phyloP scores from a whole-genome alignment of 352 stramenopile species.

The Sclerospora graminicola region DNA sequence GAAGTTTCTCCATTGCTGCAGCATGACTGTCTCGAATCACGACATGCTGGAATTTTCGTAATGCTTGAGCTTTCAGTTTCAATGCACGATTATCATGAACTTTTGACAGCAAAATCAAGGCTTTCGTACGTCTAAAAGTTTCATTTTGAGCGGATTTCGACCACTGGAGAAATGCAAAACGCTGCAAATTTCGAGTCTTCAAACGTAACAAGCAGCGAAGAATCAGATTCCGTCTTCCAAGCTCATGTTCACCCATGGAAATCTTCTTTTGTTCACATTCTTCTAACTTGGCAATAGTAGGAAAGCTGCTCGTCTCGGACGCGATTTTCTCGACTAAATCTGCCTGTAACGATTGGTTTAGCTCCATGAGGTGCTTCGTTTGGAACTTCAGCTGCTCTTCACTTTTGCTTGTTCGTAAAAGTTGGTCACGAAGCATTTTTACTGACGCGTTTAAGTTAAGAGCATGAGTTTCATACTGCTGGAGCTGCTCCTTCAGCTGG shows the following conservation, averaged over 20 bases:
- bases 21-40: no score
- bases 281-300: slow-evolving; percentile 53
- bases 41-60: slow-evolving; percentile 17
- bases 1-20: no score
- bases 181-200: slow-evolving; percentile 22
- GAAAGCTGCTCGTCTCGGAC: slow-evolving; percentile 49
- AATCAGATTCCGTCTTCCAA: slow-evolving; percentile 15
- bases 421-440: slow-evolving; percentile 43
- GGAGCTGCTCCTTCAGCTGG: slow-evolving; percentile 44
- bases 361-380: slow-evolving; percentile 56
- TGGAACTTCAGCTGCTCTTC: slow-evolving; percentile 64
- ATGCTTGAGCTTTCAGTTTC: slow-evolving; percentile 18
- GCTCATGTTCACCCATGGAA: slow-evolving; percentile 14
- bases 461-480: slow-evolving; percentile 54
- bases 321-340: slow-evolving; percentile 62
- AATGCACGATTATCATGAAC: no score
- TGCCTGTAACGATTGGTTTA: slow-evolving; percentile 54
- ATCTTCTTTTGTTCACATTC: slow-evolving; percentile 39
- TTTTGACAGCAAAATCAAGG: slow-evolving; percentile 3
- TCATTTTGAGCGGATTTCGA: slow-evolving; percentile 10
- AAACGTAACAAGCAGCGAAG: slow-evolving; percentile 25
- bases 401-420: slow-evolving; percentile 39
- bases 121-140: no score
- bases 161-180: slow-evolving; percentile 17
- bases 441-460: slow-evolving; percentile 38